phyloP scores from a whole-genome alignment of 225 moss, liverwort and hornwort genomes.

The Pseudisothecium myosuroides region DNA sequence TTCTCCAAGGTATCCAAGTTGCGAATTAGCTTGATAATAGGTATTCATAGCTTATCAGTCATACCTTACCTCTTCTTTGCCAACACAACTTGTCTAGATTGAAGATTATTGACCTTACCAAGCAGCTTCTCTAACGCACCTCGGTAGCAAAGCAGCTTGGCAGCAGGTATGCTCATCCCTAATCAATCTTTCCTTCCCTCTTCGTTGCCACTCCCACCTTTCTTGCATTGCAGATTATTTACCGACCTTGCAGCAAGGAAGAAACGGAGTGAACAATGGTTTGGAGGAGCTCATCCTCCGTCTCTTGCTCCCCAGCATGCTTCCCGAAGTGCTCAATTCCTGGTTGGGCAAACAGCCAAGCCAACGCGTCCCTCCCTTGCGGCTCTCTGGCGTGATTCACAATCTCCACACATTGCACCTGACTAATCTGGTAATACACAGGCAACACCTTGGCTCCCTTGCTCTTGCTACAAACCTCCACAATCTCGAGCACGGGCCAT shows the following conservation, averaged over 20 bases:
- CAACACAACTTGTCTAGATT: not conserved
- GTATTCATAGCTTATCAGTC: not conserved
- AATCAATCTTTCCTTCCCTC: not conserved
- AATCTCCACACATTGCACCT: not conserved
- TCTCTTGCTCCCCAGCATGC: not conserved
- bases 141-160: not conserved
- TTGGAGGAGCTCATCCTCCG: not conserved
- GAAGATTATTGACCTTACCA: not conserved
- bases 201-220: not conserved
- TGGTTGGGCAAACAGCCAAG: not conserved
- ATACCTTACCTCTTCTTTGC: not conserved
- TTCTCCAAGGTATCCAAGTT: not conserved
- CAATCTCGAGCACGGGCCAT: not conserved
- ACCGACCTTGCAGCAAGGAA: not conserved
- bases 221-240: not conserved
- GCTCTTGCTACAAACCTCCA: not conserved
- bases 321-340: not conserved
- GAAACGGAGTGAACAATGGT: not conserved
- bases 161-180: not conserved
- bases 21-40: not conserved
- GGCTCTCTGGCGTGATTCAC: not conserved
- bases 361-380: not conserved
- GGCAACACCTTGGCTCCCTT: not conserved
- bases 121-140: not conserved
- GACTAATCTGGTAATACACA: not conserved